Evolutionary conservation across 176 grass and related monocot species (phyloP), one percentile per base, ranked within the genome.

Genomic region (Hyparrhenia diplandra): DNA sequence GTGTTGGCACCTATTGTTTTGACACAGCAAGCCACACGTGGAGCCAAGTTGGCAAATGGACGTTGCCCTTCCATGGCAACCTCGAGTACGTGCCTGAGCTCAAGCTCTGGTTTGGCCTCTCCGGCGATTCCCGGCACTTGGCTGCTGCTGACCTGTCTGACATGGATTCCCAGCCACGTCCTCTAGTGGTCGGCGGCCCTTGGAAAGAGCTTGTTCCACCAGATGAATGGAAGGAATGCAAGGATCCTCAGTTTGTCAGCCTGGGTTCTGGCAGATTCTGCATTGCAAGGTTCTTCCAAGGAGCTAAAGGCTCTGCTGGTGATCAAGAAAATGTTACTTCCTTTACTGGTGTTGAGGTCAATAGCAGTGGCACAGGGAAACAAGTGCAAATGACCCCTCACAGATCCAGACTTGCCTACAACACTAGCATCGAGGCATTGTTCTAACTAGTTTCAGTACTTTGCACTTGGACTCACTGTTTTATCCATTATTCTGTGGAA

Each of bases 81-180:
- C 2, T 32, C 4, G 31, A 32, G 31, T 32, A 32, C 31, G 31
- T 32, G 31, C 31, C 31, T 32, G 31, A 32, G 70, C 70, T 73
- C 27, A 73, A 73, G 70, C 70, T 73, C 16, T 73, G 70, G 70
- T 73, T 73, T 73, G 70, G 70, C 16, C 70, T 73, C 70, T 73
- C 70, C 16, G 45, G 8, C 6, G 5, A 1, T 18, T 4, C 16
- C 30, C 16, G 4, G 8, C 16, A 34, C 16, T 65, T 65, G 30
- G 63, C 31, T 20, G 63, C 63, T 65, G 63, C 2, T 35, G 63
- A 65, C 30, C 63, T 65, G 3, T 35, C 30, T 3, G 17, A 4
- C 64, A 31, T 73, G 4, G 42, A 1, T 20, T 21, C 51, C 52
- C 31, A 32, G 31, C 31, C 31, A 32, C 8, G n/a, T 9, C 68